These are phyloP conservation scores for Akanthomyces uredinophilus DNA, from an alignment of 2,329 filamentous ascomycete species.

Conservation along the genomic window DNA sequence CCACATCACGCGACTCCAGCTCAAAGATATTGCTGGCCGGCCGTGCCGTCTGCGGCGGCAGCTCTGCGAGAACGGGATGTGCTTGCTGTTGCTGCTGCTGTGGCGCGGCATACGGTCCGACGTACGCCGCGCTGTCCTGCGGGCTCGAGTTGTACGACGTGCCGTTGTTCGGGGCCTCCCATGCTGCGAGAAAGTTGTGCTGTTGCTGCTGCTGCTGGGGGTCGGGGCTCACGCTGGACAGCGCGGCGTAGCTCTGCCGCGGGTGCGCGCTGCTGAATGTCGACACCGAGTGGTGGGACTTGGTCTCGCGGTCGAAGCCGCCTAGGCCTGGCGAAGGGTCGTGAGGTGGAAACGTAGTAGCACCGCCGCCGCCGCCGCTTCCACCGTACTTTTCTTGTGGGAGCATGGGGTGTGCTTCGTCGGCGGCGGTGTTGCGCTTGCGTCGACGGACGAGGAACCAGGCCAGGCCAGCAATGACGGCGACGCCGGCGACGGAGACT, in stretches of 20 bases:
- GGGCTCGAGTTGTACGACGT: neutral
- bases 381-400: constrained; percentile 17
- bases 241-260: neutral
- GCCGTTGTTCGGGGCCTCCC: neutral
- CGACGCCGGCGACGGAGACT: constrained; percentile 25
- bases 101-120: constrained; percentile 9
- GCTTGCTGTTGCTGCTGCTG: neutral
- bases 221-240: neutral
- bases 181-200: neutral
- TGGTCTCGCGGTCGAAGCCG: constrained; percentile 14
- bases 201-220: neutral
- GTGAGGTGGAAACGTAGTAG: constrained; percentile 19
- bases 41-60: neutral
- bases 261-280: neutral
- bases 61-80: neutral
- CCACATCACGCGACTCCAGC: neutral
- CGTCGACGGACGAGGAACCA: constrained; percentile 27
- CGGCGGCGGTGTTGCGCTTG: constrained; percentile 18
- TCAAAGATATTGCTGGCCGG: constrained; percentile 2
- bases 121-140: neutral
- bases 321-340: constrained; percentile 20
- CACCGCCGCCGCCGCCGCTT: constrained; percentile 1
- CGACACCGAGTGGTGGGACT: constrained; percentile 12
- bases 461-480: constrained; percentile 21
- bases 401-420: constrained; percentile 30